Percentiles rank a stretch among this genome's conserved stretches.
Evolutionary conservation across 805 yeast species (phyloP).

Genomic region (Kodamaea sagamina): DNA sequence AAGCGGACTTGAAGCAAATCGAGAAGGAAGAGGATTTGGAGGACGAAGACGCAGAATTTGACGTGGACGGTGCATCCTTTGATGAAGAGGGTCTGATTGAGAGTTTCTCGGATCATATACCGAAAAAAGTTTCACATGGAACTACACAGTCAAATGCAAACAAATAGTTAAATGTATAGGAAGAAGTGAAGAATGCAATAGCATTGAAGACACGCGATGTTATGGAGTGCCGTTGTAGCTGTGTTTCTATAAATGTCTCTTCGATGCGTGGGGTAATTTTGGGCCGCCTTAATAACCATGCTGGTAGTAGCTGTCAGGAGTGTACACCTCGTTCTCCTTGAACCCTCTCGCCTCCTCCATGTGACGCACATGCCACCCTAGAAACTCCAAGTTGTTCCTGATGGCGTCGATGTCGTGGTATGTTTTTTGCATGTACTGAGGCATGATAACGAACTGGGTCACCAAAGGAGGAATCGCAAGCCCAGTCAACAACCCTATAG

Average conservation of each 20-base stretch:
- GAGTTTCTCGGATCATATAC: not conserved
- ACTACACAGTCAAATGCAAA: not conserved
- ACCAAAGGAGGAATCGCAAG: constrained; percentile 31
- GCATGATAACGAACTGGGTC: constrained; percentile 30
- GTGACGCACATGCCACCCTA: constrained; percentile 38
- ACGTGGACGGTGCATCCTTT: constrained; percentile 17
- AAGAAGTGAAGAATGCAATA: not conserved
- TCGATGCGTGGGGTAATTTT: not conserved
- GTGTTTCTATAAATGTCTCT: too few relatives aligned
- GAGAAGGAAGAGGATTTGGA: constrained; percentile 4
- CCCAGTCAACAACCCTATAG: constrained; percentile 32
- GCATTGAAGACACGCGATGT: too few relatives aligned
- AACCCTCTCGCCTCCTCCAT: constrained; percentile 34
- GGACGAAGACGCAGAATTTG: constrained; percentile 15
- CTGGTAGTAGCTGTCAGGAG: constrained; percentile 22
- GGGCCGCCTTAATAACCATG: constrained; percentile 10
- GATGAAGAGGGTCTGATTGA: constrained; percentile 23
- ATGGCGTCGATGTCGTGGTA: constrained; percentile 33
- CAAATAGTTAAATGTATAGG: too few relatives aligned
- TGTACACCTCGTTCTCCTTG: constrained; percentile 29
- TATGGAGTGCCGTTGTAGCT: too few relatives aligned
- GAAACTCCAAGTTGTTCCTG: constrained; percentile 32
- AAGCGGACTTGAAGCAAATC: constrained; percentile 9
- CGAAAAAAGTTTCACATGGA: constrained; percentile 4
- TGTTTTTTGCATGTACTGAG: constrained; percentile 24